Conservation (phyloP, 2,329 filamentous ascomycete genomes). For the Berkeleyomyces rouxiae region DNA sequence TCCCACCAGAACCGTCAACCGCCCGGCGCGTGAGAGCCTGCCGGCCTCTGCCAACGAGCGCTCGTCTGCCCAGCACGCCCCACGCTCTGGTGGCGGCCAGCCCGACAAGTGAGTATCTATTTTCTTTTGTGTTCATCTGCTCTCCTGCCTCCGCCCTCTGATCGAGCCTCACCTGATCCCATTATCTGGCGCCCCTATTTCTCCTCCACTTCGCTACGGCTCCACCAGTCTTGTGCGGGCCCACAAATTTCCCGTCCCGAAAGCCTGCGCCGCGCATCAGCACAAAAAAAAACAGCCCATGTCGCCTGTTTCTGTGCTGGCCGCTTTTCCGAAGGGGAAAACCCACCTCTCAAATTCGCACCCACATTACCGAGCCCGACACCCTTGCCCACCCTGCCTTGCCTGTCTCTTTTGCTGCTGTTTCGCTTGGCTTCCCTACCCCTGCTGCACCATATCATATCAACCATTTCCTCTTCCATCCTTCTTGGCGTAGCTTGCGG, state of each 20-base stretch:
- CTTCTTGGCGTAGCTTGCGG: conserved; percentile 2
- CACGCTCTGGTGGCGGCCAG: conserved; percentile 28
- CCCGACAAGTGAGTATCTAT: conserved; percentile 38
- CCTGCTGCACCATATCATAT: not conserved
- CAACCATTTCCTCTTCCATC: not conserved
- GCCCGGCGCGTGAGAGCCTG: conserved; percentile 36
- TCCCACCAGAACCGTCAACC: conserved; percentile 32
- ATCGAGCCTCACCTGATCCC: conserved; percentile 7
- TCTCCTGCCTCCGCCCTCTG: conserved; percentile 7
- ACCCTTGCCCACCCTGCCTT: conserved; percentile 2
- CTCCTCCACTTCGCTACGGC: conserved; percentile 1
- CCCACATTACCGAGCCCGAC: not conserved
- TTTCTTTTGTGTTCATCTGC: not conserved
- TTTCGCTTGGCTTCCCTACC: not conserved
- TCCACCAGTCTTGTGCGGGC: conserved; percentile 3
- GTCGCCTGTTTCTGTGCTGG: not conserved
- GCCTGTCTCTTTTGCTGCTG: not conserved
- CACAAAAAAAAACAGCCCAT: not conserved
- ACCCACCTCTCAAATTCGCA: not conserved
- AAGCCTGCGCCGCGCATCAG: conserved; percentile 5
- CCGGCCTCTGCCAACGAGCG: conserved; percentile 27
- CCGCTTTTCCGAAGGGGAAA: not conserved
- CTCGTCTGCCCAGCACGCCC: conserved; percentile 25
- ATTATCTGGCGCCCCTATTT: not conserved
- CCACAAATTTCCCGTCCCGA: conserved; percentile 11